These are phyloP conservation scores for Beauveria sp. DNA, from an alignment of 2,329 filamentous ascomycete species.

Conservation along the genomic window DNA sequence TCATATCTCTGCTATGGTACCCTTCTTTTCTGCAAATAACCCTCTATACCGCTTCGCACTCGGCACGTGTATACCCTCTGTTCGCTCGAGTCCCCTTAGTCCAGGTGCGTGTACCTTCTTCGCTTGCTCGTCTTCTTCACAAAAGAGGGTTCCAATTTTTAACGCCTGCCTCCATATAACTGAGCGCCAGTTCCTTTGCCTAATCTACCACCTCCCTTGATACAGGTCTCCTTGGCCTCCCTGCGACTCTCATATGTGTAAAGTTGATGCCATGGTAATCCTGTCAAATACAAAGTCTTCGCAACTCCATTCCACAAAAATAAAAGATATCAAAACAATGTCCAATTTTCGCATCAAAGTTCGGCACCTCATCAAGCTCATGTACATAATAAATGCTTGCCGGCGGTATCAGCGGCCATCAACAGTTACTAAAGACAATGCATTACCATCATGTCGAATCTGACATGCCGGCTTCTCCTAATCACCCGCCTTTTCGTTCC, in stretches of 20 bases:
- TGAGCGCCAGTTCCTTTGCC: slow-evolving; percentile 9
- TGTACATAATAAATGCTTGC: not conserved
- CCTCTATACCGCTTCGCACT: slow-evolving; percentile 8
- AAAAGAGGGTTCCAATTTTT: slow-evolving; percentile 4
- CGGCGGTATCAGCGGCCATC: not conserved
- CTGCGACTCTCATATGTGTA: slow-evolving; percentile 5
- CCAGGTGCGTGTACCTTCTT: not conserved
- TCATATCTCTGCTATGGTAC: slow-evolving; percentile 8
- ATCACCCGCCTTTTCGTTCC: slow-evolving; percentile 57
- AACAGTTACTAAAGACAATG: not conserved
- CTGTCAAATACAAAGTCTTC: slow-evolving; percentile 10
- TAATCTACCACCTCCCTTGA: not conserved
- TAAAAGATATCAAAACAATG: slow-evolving; percentile 10
- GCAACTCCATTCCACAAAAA: slow-evolving; percentile 10
- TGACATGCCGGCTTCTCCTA: not conserved
- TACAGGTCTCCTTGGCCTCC: not conserved
- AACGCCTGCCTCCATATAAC: slow-evolving; percentile 9
- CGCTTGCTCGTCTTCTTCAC: not conserved
- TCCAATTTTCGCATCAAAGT: slow-evolving; percentile 7
- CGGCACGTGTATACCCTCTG: not conserved
- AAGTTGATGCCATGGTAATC: slow-evolving; percentile 3
- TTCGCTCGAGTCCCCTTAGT: not conserved
- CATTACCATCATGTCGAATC: not conserved
- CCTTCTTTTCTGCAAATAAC: slow-evolving; percentile 7
- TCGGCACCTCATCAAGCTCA: not conserved